Conservation (phyloP, 331 rosid species). For the Ulmus americana region DNA sequence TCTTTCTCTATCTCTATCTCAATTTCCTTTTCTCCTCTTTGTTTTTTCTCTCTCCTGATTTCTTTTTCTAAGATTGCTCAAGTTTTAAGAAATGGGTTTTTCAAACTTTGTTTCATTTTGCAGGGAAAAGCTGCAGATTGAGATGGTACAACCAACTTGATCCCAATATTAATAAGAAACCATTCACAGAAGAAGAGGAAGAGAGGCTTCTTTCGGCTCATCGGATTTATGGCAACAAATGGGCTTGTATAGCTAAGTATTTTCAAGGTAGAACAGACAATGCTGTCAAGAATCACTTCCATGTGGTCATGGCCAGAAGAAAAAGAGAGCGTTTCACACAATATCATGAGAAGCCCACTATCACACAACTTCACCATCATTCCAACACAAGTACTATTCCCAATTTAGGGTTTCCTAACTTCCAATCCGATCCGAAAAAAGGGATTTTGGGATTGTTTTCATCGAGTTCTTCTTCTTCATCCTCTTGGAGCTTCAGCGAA, state of each 20-base stretch:
- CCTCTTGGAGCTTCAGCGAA: not conserved
- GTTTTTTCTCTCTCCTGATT: not conserved
- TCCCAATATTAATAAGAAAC: constrained; percentile 30
- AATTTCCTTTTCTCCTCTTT: not conserved
- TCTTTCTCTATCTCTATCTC: not conserved
- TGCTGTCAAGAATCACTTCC: constrained; percentile 35
- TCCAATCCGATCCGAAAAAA: not conserved
- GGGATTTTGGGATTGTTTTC: not conserved
- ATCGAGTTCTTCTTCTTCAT: not conserved
- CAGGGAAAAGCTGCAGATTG: constrained; percentile 37
- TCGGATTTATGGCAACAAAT: constrained; percentile 32
- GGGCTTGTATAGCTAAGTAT: constrained; percentile 33
- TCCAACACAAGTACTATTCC: not conserved
- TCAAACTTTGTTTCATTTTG: not conserved
- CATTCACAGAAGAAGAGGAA: constrained; percentile 33
- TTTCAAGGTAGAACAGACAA: constrained; percentile 34
- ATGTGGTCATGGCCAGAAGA: constrained; percentile 34
- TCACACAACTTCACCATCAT: not conserved
- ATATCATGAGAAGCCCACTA: not conserved
- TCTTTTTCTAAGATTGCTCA: not conserved
- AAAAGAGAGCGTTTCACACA: constrained; percentile 19
- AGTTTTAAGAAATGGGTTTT: constrained; percentile 11
- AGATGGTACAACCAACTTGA: constrained; percentile 40
- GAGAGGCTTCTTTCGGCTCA: constrained; percentile 28
- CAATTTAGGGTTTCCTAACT: constrained; percentile 1